These are phyloP conservation scores for Vaccinium myrtillus DNA, from an alignment of 148 eudicot genomes.

Conservation along the genomic window DNA sequence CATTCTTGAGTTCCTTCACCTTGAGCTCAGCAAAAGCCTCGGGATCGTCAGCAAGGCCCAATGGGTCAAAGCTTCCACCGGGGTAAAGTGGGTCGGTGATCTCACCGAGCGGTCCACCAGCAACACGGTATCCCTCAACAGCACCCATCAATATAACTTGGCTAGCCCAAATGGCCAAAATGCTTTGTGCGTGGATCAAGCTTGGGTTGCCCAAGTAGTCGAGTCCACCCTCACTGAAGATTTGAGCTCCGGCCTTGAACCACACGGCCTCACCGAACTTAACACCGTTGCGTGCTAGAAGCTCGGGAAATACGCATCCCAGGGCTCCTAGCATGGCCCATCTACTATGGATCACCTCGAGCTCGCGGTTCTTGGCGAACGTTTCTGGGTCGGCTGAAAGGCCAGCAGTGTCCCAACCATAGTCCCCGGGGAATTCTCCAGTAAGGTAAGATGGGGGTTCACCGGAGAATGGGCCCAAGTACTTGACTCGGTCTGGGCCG, in stretches of 20 bases:
- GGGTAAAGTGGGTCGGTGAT: no score
- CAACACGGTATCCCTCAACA: slow-evolving; percentile 39
- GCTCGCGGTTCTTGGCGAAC: slow-evolving; percentile 23
- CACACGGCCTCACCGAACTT: no score
- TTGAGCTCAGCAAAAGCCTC: no score
- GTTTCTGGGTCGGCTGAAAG: slow-evolving; percentile 33
- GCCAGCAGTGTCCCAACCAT: slow-evolving; percentile 36
- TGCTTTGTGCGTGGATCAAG: slow-evolving; percentile 33
- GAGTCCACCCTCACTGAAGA: slow-evolving; percentile 36
- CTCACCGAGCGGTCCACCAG: slow-evolving; percentile 34
- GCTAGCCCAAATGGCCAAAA: slow-evolving; percentile 16
- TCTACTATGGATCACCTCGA: no score
- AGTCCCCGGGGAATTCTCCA: slow-evolving; percentile 35
- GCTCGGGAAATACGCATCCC: no score
- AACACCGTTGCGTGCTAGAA: no score
- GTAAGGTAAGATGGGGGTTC: slow-evolving; percentile 33
- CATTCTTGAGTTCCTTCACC: no score
- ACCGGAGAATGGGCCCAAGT: slow-evolving; percentile 33
- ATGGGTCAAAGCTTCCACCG: no score
- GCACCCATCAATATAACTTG: slow-evolving; percentile 42
- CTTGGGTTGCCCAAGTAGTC: slow-evolving; percentile 39
- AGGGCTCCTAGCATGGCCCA: no score
- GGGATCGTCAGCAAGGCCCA: no score
- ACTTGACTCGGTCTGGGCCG: slow-evolving; percentile 15
- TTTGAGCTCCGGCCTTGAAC: background rate